phyloP scores from a whole-genome alignment of 768 basidiomycete genomes.

The Chlorophyllum brunneum region DNA sequence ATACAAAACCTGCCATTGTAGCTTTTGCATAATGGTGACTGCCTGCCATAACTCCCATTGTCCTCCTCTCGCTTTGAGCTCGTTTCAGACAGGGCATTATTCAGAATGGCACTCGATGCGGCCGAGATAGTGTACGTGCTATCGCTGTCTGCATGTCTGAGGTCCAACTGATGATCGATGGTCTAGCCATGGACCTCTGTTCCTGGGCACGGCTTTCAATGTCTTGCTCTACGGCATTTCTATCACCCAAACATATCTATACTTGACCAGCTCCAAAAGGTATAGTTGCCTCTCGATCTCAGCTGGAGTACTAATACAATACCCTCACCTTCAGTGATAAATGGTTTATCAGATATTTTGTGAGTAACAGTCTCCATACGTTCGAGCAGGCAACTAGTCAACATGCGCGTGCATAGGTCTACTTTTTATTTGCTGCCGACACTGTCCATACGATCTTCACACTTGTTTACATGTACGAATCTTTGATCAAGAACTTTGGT shows the following conservation, averaged over 20 bases:
- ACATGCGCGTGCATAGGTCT: slow-evolving; percentile 33
- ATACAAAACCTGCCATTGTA: slow-evolving; percentile 8
- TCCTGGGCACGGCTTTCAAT: slow-evolving; percentile 46
- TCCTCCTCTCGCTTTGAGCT: background rate
- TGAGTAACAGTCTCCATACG: slow-evolving; percentile 19
- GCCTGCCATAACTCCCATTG: background rate
- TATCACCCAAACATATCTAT: slow-evolving; percentile 46
- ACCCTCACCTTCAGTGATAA: slow-evolving; percentile 31
- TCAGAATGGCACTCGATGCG: slow-evolving; percentile 11
- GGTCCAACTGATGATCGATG: background rate
- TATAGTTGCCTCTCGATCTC: slow-evolving; percentile 19
- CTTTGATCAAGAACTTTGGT: slow-evolving; percentile 47
- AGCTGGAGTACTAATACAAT: background rate
- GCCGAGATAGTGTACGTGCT: slow-evolving; percentile 31
- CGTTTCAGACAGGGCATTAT: background rate
- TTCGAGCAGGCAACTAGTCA: too few relatives aligned
- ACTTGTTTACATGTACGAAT: slow-evolving; percentile 41
- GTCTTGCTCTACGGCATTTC: slow-evolving; percentile 47
- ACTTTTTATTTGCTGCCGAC: slow-evolving; percentile 43
- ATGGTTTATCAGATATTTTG: slow-evolving; percentile 42
- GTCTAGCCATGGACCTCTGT: slow-evolving; percentile 44
- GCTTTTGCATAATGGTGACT: background rate
- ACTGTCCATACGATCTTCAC: slow-evolving; percentile 45
- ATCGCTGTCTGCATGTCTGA: background rate
- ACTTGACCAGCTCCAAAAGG: slow-evolving; percentile 33